These are phyloP conservation scores for Mucor irregularis DNA, from an alignment of 371 early-diverging fungal species.

Conservation along the genomic window DNA sequence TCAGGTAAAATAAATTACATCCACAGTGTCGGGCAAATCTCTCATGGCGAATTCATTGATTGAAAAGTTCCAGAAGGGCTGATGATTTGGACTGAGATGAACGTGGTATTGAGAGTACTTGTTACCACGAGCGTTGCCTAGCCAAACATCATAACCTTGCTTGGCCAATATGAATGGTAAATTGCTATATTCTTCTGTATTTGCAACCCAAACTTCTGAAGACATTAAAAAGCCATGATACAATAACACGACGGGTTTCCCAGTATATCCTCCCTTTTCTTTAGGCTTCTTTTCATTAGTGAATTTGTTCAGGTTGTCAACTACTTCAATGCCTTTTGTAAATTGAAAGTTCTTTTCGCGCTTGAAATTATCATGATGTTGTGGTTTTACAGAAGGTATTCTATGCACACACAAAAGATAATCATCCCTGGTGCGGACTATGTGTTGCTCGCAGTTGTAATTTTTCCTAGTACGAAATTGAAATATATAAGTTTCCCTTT, in stretches of 20 bases:
- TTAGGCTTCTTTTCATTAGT: conserved; percentile 16
- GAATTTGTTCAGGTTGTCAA: conserved; percentile 39
- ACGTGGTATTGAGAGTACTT: conserved; percentile 92
- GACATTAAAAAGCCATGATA: conserved; percentile 96
- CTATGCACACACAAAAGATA: conserved; percentile 89
- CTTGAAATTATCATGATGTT: background rate
- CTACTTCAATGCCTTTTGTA: conserved; percentile 26
- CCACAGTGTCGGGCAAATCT: conserved; percentile 87
- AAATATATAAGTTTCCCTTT: background rate
- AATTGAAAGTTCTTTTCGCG: conserved; percentile 1
- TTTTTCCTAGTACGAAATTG: conserved; percentile 22
- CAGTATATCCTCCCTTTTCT: conserved; percentile 16
- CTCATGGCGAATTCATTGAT: conserved; percentile 88
- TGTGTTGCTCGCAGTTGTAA: conserved; percentile 83
- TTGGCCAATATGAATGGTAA: conserved; percentile 76
- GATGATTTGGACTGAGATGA: conserved; percentile 62
- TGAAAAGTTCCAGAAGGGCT: conserved; percentile 92
- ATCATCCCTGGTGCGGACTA: conserved; percentile 86
- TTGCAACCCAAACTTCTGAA: conserved; percentile 90
- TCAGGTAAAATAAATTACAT: conserved; percentile 48
- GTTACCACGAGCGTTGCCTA: conserved; percentile 96
- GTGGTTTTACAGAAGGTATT: conserved; percentile 54
- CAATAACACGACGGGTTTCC: conserved; percentile 84
- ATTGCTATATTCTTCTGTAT: conserved; percentile 66
- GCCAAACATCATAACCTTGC: conserved; percentile 95